Conservation (phyloP, 129 eudicot species). For the Pulicaria dysenterica region DNA sequence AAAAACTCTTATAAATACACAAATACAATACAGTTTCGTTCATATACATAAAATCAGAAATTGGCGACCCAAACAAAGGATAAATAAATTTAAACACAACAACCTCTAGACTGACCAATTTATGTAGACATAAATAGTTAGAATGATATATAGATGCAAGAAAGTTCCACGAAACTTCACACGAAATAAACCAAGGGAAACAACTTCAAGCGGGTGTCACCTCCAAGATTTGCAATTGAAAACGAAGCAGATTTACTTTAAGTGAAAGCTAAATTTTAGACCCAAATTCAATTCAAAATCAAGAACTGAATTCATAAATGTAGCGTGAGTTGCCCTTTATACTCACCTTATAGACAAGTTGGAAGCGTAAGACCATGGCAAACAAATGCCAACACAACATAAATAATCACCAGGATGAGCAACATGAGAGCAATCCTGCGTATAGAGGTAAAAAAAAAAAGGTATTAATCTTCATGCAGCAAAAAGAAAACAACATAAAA, state of each 20-base stretch:
- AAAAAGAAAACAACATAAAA: background rate
- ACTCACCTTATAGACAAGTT: conserved; percentile 51
- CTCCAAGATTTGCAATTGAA: conserved; percentile 20
- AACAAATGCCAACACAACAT: conserved; percentile 73
- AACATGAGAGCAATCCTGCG: conserved; percentile 82
- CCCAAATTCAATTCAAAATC: background rate
- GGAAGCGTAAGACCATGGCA: conserved; percentile 85
- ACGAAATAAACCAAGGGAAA: conserved; percentile 9
- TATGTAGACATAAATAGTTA: conserved; percentile 12
- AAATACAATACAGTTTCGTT: conserved; percentile 16
- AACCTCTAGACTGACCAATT: conserved; percentile 17
- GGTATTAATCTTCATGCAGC: background rate
- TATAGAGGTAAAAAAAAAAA: background rate
- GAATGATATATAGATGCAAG: conserved; percentile 20
- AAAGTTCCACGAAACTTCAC: conserved; percentile 28
- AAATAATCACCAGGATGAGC: conserved; percentile 73
- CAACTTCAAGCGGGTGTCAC: conserved; percentile 2
- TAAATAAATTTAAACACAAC: background rate
- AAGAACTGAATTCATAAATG: conserved; percentile 5
- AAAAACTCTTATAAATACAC: conserved; percentile 24
- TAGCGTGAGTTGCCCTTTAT: conserved; percentile 4
- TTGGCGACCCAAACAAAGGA: background rate
- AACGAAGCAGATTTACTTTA: conserved; percentile 15
- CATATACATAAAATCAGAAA: background rate
- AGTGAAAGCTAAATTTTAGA: background rate